These are phyloP conservation scores for Lactarius indigo DNA, from an alignment of 768 basidiomycete species.

Conservation along the genomic window DNA sequence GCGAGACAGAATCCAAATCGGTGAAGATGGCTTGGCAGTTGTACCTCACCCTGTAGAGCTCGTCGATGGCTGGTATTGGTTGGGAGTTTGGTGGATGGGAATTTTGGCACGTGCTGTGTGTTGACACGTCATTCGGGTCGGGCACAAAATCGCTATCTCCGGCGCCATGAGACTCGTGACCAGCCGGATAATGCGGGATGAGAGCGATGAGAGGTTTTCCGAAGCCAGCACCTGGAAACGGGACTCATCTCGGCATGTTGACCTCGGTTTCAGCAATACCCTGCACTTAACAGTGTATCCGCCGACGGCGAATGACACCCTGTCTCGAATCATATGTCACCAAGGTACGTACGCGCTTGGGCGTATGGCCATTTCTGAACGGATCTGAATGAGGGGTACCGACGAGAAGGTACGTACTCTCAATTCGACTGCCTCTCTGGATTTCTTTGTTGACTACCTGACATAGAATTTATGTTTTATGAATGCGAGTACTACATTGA, in stretches of 20 bases:
- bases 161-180: no score
- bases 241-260: slow-evolving; percentile 83
- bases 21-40: slow-evolving; percentile 38
- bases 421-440: no score
- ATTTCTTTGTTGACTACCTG: no score
- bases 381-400: not conserved
- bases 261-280: slow-evolving; percentile 72
- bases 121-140: slow-evolving; percentile 63
- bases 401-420: slow-evolving; percentile 23
- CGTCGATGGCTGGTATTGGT: slow-evolving; percentile 96
- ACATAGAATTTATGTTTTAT: slow-evolving; percentile 33
- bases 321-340: slow-evolving; percentile 73
- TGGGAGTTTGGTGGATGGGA: slow-evolving; percentile 74
- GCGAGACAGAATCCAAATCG: slow-evolving; percentile 31
- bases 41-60: slow-evolving; percentile 64
- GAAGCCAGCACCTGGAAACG: slow-evolving; percentile 68
- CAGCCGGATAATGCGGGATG: no score
- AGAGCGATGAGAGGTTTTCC: no score
- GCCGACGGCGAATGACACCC: slow-evolving; percentile 71
- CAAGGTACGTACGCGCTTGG: slow-evolving; percentile 46
- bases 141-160: slow-evolving; percentile 77
- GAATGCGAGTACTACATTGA: slow-evolving; percentile 16
- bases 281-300: slow-evolving; percentile 71
- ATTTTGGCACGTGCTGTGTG: slow-evolving; percentile 67
- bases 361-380: slow-evolving; percentile 8